Evolutionary conservation across 495 filamentous ascomycete genomes (phyloP).

Genomic region (Podospora didyma): DNA sequence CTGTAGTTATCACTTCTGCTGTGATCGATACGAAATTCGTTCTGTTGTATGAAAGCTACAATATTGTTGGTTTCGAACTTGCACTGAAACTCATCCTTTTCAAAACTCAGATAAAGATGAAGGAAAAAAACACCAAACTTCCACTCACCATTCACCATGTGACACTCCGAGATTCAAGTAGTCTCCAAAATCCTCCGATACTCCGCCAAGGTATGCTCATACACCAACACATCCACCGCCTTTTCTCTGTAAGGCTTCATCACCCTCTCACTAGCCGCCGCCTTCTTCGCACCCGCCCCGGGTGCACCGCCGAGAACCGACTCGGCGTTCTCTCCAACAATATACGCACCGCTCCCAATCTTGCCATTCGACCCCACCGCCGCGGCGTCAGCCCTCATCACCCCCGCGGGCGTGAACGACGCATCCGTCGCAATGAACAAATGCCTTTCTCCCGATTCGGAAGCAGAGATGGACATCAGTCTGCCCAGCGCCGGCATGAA

Average conservation of each 20-base stretch:
- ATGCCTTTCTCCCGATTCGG: conserved; percentile 4
- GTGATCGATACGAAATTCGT: no score
- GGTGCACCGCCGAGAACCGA: neutral
- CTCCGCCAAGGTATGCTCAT: conserved; percentile 8
- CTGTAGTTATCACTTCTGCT: no score
- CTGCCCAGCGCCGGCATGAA: neutral
- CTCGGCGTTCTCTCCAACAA: conserved; percentile 3
- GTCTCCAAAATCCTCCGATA: conserved; percentile 3
- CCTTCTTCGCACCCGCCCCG: no score
- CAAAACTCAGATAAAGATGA: no score
- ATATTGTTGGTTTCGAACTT: no score
- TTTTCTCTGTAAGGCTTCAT: neutral
- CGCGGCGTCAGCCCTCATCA: neutral
- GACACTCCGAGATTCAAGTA: no score
- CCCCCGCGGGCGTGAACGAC: neutral
- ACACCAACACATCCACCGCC: conserved; percentile 1
- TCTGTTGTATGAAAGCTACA: no score
- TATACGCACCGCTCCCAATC: conserved; percentile 7
- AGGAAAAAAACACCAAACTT: no score
- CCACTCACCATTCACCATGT: no score
- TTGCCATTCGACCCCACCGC: conserved; percentile 8
- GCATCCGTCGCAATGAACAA: conserved; percentile 1
- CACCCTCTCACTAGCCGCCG: neutral
- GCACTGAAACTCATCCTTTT: no score
- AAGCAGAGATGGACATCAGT: neutral